Evolutionary conservation across 169 alveolate genomes (phyloP), one percentile per base, ranked within the genome.

Genomic region (Cryptosporidium xiaoi): DNA sequence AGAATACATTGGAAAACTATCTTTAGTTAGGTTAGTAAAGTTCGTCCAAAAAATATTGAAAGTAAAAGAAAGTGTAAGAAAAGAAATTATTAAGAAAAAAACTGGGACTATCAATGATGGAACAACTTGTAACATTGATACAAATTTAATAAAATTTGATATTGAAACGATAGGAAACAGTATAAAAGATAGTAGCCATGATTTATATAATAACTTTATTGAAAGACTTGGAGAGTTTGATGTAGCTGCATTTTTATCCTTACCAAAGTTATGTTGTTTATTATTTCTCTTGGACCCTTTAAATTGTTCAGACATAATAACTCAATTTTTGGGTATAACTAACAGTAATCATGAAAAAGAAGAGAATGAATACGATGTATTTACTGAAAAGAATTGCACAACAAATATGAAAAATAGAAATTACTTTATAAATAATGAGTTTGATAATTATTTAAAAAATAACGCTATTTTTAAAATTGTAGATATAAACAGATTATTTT

Each of bases 221-320:
- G 87, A 77, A 66, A 77, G 56, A 46, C 48, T 77, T 18, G 77
- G 27, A 34, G 87, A 77, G 31, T 77, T 33, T 31, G 87, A 77
- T 44, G 71, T 77, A 1, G 65, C 27, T 20, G 87, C 87, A 20
- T 60, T 77, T 20, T n/a, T 77, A 44, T 48, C 87, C 15, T 71
- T 77, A 6, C 87, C 87, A 40, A 77, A 77, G n/a, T 58, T 77
- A 40, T 77, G 87, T 24, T 77, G 87, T 40, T 34, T 77, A 40
- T 60, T 77, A 24, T 77, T 33, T 34, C 40, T 77, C 33, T 34
- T 62, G 51, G 51, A 62, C 64, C 87, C 87, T 15, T 13, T 33
- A 24, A 27, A 40, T 20, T 60, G 64, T 15, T 77, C 87, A 16
- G 69, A 56, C 12, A 62, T 77, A 50, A 60, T 77, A 27, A 77